A percentile compares a stretch with the other conserved stretches of the same genome.
Conservation (phyloP, 345 rosid genomes). For the Citrus maxima region DNA sequence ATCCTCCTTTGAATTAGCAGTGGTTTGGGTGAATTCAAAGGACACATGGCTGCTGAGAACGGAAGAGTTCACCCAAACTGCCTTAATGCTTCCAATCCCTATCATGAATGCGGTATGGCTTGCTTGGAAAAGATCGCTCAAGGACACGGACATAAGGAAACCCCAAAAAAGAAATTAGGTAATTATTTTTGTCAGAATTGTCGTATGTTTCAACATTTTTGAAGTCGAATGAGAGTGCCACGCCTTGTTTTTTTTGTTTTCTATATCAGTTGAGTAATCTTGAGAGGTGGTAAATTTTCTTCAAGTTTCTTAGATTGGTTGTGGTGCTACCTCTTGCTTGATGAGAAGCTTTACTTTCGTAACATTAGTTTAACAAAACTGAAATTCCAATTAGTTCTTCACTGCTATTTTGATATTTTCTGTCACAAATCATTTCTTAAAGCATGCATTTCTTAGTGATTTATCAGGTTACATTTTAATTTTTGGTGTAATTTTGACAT, state of each 20-base stretch:
- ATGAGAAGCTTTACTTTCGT: neutral
- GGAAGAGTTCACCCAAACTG: constrained; percentile 45
- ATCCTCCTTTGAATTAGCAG: constrained; percentile 3
- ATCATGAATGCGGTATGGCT: constrained; percentile 54
- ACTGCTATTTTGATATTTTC: neutral
- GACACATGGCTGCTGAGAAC: constrained; percentile 22
- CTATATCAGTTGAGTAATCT: neutral
- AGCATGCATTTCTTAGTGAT: neutral
- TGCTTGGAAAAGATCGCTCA: constrained; percentile 50
- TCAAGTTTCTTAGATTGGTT: neutral
- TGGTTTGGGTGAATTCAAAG: neutral
- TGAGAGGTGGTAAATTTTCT: neutral
- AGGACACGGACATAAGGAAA: constrained; percentile 20
- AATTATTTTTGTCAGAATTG: neutral
- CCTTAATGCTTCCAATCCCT: constrained; percentile 53
- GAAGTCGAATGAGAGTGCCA: neutral
- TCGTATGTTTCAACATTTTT: neutral
- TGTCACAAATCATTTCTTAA: neutral
- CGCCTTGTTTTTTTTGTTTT: neutral
- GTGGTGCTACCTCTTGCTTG: neutral
- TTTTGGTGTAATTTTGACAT: neutral
- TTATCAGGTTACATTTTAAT: neutral
- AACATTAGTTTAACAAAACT: neutral
- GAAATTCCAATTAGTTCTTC: neutral
- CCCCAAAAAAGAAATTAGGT: constrained; percentile 30